Evolutionary conservation across 257 asterid species (phyloP), one percentile per base, ranked within the genome.

Genomic region (Mentha longifolia): DNA sequence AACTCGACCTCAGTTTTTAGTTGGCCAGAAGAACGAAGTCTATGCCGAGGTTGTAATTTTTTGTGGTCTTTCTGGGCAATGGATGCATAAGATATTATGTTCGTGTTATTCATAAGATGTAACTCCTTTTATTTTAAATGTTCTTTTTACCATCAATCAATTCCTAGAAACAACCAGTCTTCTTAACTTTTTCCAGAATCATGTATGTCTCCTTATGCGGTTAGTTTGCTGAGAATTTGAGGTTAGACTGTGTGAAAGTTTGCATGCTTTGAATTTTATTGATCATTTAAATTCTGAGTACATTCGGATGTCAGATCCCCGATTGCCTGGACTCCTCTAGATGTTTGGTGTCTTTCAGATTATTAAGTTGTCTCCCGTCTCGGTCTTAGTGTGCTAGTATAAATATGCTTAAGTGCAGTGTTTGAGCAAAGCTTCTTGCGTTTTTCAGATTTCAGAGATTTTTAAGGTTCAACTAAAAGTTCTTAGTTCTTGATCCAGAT

Each of bases 21-120:
- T 77, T 72, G 86, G 92, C 80, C 90, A 78, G 82, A 91, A 73
- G 82, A 85, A 78, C n/a, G 99, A 91, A 81, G 89, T 91, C 69
- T 83, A 72, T 43, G 92, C 95, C 22, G 87, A 88, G 99, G 99
- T 91, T 67, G 69, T 82, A 39, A 17, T 51, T 75, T n/a, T 41
- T 28, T 60, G 16, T 55, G 9, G 12, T 57, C 37, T 4, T 42
- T 70, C 74, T 17, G 33, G 43, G 63, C 20, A 16, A 31, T 42
- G 30, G 14, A 7, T 54, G 65, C 67, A 9, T 61, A 30, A 46
- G 55, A 14, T 14, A 20, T 20, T 41, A 14, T 58, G 20, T 4
- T 70, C 37, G 19, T 65, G 43, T 43, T 70, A n/a, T 67, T 50
- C 20, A 16, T 49, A n/a, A 55, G 25, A 7, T 52, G 20, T 49